Percentiles rank a stretch among this genome's conserved stretches.
Conservation (phyloP, 768 basidiomycete species). For the Solioccasus polychromus region DNA sequence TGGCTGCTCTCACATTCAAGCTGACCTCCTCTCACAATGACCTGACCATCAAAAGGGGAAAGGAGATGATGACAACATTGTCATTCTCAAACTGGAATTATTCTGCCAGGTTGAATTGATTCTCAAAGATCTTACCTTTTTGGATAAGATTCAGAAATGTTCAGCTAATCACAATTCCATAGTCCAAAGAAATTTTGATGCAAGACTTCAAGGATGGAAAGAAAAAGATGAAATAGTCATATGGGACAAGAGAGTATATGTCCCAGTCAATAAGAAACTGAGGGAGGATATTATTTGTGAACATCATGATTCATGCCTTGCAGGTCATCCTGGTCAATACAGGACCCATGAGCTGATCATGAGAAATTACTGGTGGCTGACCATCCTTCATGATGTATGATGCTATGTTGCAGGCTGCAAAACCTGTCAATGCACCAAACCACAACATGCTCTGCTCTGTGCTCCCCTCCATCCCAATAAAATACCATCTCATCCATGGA, state of each 20-base stretch:
- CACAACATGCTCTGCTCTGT: constrained; percentile 1
- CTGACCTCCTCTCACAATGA: constrained; percentile 28
- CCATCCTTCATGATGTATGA: constrained; percentile 14
- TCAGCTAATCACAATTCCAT: not conserved
- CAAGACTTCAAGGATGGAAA: not conserved
- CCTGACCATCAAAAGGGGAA: constrained; percentile 18
- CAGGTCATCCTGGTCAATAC: constrained; percentile 29
- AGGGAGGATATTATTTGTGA: constrained; percentile 11
- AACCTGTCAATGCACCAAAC: constrained; percentile 27
- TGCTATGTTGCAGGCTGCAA: constrained; percentile 27
- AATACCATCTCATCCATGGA: not conserved
- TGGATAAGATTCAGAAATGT: not conserved
- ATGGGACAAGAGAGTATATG: constrained; percentile 18
- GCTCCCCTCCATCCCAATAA: constrained; percentile 16
- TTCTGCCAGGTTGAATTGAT: not conserved
- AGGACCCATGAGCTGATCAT: constrained; percentile 23
- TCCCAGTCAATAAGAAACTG: constrained; percentile 18
- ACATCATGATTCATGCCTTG: constrained; percentile 22
- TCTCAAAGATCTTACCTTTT: not conserved
- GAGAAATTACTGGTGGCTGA: constrained; percentile 30
- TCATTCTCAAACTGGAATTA: constrained; percentile 12
- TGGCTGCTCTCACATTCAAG: constrained; percentile 18
- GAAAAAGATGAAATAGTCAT: not conserved
- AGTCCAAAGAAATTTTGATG: not conserved
- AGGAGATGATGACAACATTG: constrained; percentile 18